Conservation (phyloP, 148 eudicot genomes). For the Silene uniflora region DNA sequence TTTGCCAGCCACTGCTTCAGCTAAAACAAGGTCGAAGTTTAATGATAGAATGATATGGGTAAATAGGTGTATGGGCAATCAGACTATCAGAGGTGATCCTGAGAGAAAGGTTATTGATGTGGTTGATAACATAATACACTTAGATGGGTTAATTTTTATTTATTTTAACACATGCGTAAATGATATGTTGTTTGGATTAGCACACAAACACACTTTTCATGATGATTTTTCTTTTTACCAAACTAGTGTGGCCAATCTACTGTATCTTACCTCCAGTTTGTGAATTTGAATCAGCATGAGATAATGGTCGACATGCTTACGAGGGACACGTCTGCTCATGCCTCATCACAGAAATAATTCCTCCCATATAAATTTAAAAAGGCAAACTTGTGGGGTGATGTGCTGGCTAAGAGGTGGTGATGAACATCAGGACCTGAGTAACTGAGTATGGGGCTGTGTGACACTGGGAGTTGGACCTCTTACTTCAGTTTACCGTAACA, state of each 20-base stretch:
- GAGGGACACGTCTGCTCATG: neutral
- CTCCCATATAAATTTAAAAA: neutral
- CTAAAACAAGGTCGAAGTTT: neutral
- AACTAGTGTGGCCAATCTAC: neutral
- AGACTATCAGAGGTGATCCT: neutral
- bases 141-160: neutral
- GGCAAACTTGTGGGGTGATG: neutral
- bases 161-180: neutral
- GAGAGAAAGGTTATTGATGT: no score
- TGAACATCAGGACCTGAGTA: neutral
- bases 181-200: neutral
- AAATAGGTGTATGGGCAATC: neutral
- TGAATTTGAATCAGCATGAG: neutral
- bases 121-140: neutral
- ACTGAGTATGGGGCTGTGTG: neutral
- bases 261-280: neutral
- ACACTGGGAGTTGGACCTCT: neutral
- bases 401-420: neutral
- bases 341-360: neutral
- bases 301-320: neutral
- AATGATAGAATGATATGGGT: neutral
- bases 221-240: neutral
- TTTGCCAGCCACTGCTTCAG: neutral
- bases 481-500: neutral
- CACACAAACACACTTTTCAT: neutral